A percentile compares a stretch with the other conserved stretches of the same genome.
Conservation (phyloP, 768 basidiomycete genomes). For the Leccinellum rugosiceps region DNA sequence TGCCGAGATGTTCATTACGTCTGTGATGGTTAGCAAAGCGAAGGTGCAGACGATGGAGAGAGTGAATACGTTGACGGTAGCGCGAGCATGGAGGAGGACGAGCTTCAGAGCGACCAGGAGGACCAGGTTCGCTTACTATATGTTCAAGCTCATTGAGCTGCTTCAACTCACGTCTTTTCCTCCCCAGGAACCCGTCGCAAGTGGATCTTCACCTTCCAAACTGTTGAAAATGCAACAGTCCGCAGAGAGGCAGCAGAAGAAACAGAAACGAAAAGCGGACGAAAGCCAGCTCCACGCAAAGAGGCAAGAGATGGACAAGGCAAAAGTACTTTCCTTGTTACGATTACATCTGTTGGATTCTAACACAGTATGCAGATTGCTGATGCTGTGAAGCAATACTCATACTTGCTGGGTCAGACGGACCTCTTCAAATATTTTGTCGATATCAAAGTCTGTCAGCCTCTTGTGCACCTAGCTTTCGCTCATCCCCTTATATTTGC, state of each 20-base stretch:
- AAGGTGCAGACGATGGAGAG: constrained; percentile 65
- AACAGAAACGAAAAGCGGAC: constrained; percentile 59
- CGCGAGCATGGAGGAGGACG: constrained; percentile 57
- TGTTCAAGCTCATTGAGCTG: neutral
- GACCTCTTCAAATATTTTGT: constrained; percentile 98
- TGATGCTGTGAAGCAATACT: constrained; percentile 95
- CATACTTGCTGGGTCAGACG: constrained; percentile 96
- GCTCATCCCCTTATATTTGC: constrained; percentile 7
- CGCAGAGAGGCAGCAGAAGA: constrained; percentile 41
- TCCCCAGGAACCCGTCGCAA: constrained; percentile 18
- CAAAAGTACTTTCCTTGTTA: constrained; percentile 52
- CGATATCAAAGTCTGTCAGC: constrained; percentile 75
- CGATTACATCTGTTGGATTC: neutral
- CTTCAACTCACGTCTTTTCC: constrained; percentile 1
- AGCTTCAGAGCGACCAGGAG: constrained; percentile 55
- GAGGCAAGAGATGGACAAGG: constrained; percentile 84
- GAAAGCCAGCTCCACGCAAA: constrained; percentile 68
- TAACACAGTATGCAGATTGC: constrained; percentile 53
- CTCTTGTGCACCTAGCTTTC: neutral
- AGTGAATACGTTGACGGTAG: constrained; percentile 64
- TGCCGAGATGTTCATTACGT: constrained; percentile 7
- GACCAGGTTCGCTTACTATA: constrained; percentile 28
- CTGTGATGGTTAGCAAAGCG: constrained; percentile 45
- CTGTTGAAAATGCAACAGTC: constrained; percentile 36
- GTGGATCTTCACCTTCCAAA: constrained; percentile 30